Evolutionary conservation across 495 filamentous ascomycete genomes (phyloP), one percentile per base, ranked within the genome.

Genomic region (Penicillium turbatum): DNA sequence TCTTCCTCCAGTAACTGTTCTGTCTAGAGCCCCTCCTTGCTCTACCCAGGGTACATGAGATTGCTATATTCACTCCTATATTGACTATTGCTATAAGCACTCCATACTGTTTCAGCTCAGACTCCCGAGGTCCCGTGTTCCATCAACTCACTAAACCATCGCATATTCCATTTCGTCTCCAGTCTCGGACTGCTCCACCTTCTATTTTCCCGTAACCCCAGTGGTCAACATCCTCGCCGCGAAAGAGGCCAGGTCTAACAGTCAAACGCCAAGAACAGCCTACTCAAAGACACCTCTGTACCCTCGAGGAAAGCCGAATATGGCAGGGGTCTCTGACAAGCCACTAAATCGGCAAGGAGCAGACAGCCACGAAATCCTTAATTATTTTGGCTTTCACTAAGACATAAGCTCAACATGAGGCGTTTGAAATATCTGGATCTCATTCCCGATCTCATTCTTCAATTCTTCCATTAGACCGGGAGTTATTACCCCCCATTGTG

Each of bases 261-360:
- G 4, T 11, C 8, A 19, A 24, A 42, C 10, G 41, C 26, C 27
- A 44, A 44, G 41, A 13, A 15, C 6, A 10, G 4, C 15, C 6
- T 17, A 39, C 40, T 38, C 37, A 38, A 15, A 38, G 37, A 39
- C 37, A 39, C 16, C 8, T 11, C 31, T 10, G 31, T 4, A 30
- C 32, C 24, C 24, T 29, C 24, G 21, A 17, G 9, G 21, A 5
- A 42, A 26, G 1, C 31, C 35, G n/a, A 30, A 30, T 30, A 6
- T 37, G 19, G 32, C 45, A 48, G 47, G 47, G 46, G 35, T 38
- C 17, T 27, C 17, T 27, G 37, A 40, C 38, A 34, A 48, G 34
- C 31, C 30, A 47, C 30, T 2, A 38, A 48, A 27, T 30, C 47
- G 38, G 47, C 47, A 49, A 49, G 47, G 47, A 49, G 47, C 31